Percentiles rank a stretch among this genome's conserved stretches.
These are phyloP conservation scores for Pneumocystis wakefieldiae DNA, from an alignment of 1,139 yeast genomes.

Conservation along the genomic window DNA sequence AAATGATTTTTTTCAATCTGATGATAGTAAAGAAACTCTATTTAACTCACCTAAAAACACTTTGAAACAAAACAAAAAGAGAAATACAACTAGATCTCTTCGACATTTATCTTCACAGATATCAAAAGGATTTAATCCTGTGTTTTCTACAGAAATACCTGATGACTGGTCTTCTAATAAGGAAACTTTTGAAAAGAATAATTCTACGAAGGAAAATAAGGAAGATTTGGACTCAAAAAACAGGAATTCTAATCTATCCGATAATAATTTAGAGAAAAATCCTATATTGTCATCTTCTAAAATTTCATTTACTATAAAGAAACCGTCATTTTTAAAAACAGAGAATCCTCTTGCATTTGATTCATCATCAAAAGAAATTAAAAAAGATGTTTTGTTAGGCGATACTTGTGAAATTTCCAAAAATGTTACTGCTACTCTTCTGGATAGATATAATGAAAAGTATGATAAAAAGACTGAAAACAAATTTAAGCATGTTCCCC, in stretches of 20 bases:
- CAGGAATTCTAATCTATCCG: neutral
- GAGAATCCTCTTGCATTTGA: neutral
- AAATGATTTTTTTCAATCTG: neutral
- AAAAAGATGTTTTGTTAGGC: neutral
- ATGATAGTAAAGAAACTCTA: neutral
- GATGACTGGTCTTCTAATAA: neutral
- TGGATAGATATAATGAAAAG: neutral
- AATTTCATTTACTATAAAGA: neutral
- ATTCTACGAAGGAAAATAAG: neutral
- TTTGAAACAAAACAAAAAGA: neutral
- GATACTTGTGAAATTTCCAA: neutral
- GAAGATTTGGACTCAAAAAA: neutral
- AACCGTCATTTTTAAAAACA: neutral
- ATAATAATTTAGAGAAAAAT: neutral
- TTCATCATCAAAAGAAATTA: neutral
- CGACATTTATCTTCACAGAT: neutral
- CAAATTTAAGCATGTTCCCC: neutral
- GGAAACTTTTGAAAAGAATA: neutral
- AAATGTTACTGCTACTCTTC: neutral
- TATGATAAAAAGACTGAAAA: neutral
- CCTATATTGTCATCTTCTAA: neutral
- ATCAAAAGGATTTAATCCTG: neutral
- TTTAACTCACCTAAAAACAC: neutral
- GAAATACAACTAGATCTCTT: neutral
- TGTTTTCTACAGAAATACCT: neutral